phyloP scores from a whole-genome alignment of 768 basidiomycete genomes.

The Boletus barrowsii region DNA sequence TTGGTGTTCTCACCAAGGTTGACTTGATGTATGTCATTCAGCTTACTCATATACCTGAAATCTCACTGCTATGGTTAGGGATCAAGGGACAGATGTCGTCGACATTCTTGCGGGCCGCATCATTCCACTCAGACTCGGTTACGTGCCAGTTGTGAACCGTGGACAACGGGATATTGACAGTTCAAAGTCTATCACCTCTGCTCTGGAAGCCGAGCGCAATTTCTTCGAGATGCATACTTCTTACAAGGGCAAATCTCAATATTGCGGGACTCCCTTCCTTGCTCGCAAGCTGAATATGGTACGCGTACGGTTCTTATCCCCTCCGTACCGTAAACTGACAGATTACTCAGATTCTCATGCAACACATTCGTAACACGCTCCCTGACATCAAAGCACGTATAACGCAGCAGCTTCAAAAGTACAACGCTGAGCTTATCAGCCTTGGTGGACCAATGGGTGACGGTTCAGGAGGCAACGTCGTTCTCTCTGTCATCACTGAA shows the following conservation, averaged over 20 bases:
- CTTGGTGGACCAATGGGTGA: slow-evolving; percentile 90
- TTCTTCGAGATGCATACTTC: slow-evolving; percentile 95
- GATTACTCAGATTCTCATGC: slow-evolving; percentile 84
- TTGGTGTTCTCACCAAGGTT: slow-evolving; percentile 97
- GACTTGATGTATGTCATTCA: slow-evolving; percentile 81
- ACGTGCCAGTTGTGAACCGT: slow-evolving; percentile 98
- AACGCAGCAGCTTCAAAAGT: slow-evolving; percentile 85
- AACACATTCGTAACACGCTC: slow-evolving; percentile 95
- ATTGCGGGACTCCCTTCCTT: slow-evolving; percentile 96
- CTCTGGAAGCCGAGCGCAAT: slow-evolving; percentile 84
- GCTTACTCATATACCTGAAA: neutral
- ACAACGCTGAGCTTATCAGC: slow-evolving; percentile 72
- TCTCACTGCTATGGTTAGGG: slow-evolving; percentile 51
- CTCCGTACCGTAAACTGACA: neutral
- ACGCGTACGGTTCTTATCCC: slow-evolving; percentile 20
- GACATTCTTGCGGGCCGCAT: slow-evolving; percentile 97
- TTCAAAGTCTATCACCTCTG: slow-evolving; percentile 78
- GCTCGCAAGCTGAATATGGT: slow-evolving; percentile 95
- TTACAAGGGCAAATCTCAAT: slow-evolving; percentile 91
- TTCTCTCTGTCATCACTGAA: slow-evolving; percentile 96
- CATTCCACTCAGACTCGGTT: slow-evolving; percentile 93
- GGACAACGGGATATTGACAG: slow-evolving; percentile 96
- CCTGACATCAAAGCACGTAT: slow-evolving; percentile 98
- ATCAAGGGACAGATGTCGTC: slow-evolving; percentile 96
- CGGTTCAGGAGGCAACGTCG: slow-evolving; percentile 82